Conservation (phyloP, 1,284 basidiomycete genomes). For the Schizopora paradoxa region DNA sequence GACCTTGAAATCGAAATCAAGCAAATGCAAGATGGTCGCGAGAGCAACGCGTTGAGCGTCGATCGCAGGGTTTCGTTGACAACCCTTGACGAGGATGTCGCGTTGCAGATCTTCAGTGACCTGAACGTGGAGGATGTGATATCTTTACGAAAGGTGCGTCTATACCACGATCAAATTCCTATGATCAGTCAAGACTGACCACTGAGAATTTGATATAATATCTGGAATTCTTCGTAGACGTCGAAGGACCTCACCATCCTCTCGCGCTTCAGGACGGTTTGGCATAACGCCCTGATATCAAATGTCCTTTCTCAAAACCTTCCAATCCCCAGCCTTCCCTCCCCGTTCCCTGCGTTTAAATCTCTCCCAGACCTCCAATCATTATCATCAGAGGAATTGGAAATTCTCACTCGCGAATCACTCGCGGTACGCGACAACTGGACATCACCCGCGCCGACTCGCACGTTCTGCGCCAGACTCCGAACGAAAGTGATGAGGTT, state of each 20-base stretch:
- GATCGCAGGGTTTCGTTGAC: no score
- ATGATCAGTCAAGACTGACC: neutral
- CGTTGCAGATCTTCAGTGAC: slow-evolving; percentile 6
- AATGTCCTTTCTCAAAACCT: slow-evolving; percentile 39
- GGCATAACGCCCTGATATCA: slow-evolving; percentile 40
- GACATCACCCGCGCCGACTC: slow-evolving; percentile 29
- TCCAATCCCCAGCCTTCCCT: slow-evolving; percentile 39
- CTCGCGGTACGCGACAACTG: slow-evolving; percentile 42
- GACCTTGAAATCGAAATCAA: no score
- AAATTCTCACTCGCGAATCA: slow-evolving; percentile 34
- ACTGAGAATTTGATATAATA: neutral
- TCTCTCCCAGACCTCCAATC: slow-evolving; percentile 23
- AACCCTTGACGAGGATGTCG: slow-evolving; percentile 13
- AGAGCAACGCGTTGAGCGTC: no score
- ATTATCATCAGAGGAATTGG: slow-evolving; percentile 39
- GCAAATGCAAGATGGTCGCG: no score
- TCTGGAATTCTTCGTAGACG: slow-evolving; percentile 34
- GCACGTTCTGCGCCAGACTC: slow-evolving; percentile 16
- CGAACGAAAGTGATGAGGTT: slow-evolving; percentile 27
- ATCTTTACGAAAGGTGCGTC: slow-evolving; percentile 9
- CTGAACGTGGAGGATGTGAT: slow-evolving; percentile 11
- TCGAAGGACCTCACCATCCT: slow-evolving; percentile 38
- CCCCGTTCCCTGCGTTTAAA: slow-evolving; percentile 2
- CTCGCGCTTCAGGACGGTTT: slow-evolving; percentile 44
- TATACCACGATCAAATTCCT: neutral